A percentile compares a stretch with the other conserved stretches of the same genome.
Evolutionary conservation across 2,329 filamentous ascomycete genomes (phyloP).

Genomic region (Zalaria obscura): DNA sequence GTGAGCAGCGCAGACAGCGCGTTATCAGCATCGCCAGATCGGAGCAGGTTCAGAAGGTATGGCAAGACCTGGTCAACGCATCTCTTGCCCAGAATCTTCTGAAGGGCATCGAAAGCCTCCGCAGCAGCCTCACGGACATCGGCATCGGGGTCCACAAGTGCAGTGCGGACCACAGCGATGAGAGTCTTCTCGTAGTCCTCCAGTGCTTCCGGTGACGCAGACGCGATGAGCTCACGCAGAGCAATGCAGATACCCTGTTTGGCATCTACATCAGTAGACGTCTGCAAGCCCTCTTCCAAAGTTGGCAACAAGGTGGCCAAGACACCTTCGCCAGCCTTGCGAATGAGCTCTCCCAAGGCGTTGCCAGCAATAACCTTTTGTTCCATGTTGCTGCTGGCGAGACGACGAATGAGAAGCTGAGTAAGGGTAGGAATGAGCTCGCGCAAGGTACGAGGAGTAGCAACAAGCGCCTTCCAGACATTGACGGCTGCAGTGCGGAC

Average conservation of each 20-base stretch:
- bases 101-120: conserved; percentile 90
- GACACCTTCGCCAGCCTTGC: conserved; percentile 90
- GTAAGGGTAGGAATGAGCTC: conserved; percentile 91
- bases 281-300: conserved; percentile 79
- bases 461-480: conserved; percentile 95
- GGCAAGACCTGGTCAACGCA: conserved; percentile 93
- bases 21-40: conserved; percentile 77
- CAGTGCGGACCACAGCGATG: conserved; percentile 85
- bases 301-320: conserved; percentile 78
- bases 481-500: conserved; percentile 80
- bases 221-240: conserved; percentile 80
- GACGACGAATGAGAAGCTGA: conserved; percentile 81
- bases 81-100: conserved; percentile 85
- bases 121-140: conserved; percentile 92
- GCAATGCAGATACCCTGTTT: conserved; percentile 97
- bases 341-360: conserved; percentile 87
- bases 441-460: conserved; percentile 81
- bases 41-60: conserved; percentile 76
- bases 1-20: conserved; percentile 86
- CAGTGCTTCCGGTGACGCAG: conserved; percentile 74
- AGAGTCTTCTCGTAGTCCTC: conserved; percentile 92
- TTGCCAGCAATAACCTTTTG: conserved; percentile 98
- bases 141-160: conserved; percentile 75
- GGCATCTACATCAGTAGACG: conserved; percentile 78
- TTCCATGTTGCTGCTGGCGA: conserved; percentile 94